Evolutionary conservation across 768 basidiomycete species (phyloP).

Genomic region (Tricholoma saponaceum): DNA sequence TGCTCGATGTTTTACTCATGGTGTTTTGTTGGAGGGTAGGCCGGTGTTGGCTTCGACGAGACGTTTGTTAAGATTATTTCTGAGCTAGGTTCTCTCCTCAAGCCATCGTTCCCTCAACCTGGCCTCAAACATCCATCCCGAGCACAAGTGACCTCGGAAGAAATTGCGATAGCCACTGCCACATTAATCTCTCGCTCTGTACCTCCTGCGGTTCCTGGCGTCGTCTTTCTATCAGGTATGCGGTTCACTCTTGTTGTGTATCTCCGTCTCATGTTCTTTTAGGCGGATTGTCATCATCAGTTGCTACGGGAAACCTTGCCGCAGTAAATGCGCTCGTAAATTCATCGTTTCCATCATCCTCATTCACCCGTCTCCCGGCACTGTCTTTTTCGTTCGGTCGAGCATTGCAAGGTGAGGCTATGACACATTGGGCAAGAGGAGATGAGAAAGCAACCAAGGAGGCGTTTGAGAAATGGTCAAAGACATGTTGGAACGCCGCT

Average conservation of each 20-base stretch:
- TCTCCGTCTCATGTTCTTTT: background rate
- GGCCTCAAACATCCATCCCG: conserved; percentile 39
- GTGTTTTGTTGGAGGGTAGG: conserved; percentile 47
- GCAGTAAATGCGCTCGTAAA: conserved; percentile 36
- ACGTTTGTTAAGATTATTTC: background rate
- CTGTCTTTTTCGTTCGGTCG: conserved; percentile 49
- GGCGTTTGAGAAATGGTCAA: conserved; percentile 38
- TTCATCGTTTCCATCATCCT: conserved; percentile 26
- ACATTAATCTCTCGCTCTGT: conserved; percentile 42
- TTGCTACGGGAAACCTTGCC: conserved; percentile 37
- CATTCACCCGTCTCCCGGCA: conserved; percentile 36
- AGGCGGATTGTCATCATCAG: conserved; percentile 42
- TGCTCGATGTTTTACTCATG: conserved; percentile 39
- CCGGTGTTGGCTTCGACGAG: background rate
- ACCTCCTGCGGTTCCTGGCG: conserved; percentile 42
- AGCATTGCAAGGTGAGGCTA: conserved; percentile 46
- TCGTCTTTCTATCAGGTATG: conserved; percentile 47
- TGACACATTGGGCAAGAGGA: conserved; percentile 41
- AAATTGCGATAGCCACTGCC: conserved; percentile 43
- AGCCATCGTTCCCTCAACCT: conserved; percentile 49
- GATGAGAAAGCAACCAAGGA: conserved; percentile 37
- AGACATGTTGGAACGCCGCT: conserved; percentile 38
- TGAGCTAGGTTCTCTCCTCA: conserved; percentile 41
- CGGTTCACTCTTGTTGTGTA: background rate
- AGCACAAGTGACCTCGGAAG: conserved; percentile 28